These are phyloP conservation scores for Aspergillus viridinutans DNA, from an alignment of 2,329 filamentous ascomycete genomes.

Conservation along the genomic window DNA sequence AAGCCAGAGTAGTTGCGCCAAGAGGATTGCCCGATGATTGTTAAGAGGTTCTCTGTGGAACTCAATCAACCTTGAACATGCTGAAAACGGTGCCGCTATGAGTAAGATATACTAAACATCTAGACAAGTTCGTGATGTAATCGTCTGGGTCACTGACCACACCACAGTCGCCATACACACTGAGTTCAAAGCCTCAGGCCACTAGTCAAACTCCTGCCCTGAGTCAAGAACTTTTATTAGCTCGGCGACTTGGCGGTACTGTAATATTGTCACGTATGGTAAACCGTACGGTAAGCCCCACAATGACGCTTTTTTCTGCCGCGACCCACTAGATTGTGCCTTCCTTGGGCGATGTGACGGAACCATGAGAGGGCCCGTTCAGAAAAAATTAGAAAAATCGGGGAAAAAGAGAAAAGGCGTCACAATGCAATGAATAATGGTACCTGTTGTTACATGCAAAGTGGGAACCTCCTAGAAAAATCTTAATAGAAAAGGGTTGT, in stretches of 20 bases:
- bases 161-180: not conserved
- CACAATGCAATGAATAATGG: slow-evolving; percentile 6
- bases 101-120: not conserved
- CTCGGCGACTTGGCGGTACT: not conserved
- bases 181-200: not conserved
- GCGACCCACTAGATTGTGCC: slow-evolving; percentile 8
- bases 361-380: slow-evolving; percentile 20
- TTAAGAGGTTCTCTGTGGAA: not conserved
- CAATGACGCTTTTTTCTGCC: slow-evolving; percentile 24
- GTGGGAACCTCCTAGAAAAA: slow-evolving; percentile 26
- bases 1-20: no score
- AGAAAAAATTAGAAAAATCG: slow-evolving; percentile 8
- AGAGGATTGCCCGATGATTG: no score
- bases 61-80: not conserved
- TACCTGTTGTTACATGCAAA: slow-evolving; percentile 20
- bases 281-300: slow-evolving; percentile 20
- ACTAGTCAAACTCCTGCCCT: not conserved
- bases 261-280: slow-evolving; percentile 9
- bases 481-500: slow-evolving; percentile 9
- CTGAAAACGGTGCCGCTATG: not conserved
- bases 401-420: slow-evolving; percentile 8
- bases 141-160: not conserved
- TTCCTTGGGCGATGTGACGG: slow-evolving; percentile 12
- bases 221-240: not conserved
- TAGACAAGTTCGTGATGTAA: not conserved